phyloP scores from a whole-genome alignment of 331 rosid genomes.

The Quercus tomentella region DNA sequence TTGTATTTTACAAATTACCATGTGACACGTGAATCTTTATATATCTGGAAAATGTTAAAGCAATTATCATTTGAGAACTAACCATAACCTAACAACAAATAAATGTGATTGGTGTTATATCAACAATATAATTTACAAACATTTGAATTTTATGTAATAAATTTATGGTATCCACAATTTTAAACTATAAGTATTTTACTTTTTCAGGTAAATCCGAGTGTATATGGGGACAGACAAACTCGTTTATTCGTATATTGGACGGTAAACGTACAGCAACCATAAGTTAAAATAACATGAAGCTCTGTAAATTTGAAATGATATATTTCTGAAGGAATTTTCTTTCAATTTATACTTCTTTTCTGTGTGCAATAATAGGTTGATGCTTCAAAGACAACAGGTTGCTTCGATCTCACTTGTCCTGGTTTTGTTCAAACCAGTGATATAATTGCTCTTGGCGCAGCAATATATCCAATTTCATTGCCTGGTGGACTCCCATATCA shows the following conservation, averaged over 20 bases:
- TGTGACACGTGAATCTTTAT: too few relatives aligned
- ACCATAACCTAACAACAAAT: too few relatives aligned
- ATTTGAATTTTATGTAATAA: too few relatives aligned
- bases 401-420: conserved; percentile 62
- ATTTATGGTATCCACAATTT: too few relatives aligned
- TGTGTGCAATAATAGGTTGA: conserved; percentile 34
- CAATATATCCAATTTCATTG: conserved; percentile 42
- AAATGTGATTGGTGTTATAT: too few relatives aligned
- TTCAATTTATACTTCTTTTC: too few relatives aligned
- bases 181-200: neutral
- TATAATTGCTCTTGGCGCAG: conserved; percentile 56
- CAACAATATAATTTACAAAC: too few relatives aligned
- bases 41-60: too few relatives aligned
- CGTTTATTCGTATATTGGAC: conserved; percentile 57
- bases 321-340: too few relatives aligned
- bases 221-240: conserved; percentile 54
- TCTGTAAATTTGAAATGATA: too few relatives aligned
- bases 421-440: conserved; percentile 54
- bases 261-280: conserved; percentile 18
- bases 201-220: conserved; percentile 49
- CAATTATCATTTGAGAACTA: too few relatives aligned
- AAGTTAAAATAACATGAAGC: neutral
- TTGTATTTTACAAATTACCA: neutral
- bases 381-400: conserved; percentile 50
- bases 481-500: conserved; percentile 35